A percentile compares a stretch with the other conserved stretches of the same genome.
phyloP scores from a whole-genome alignment of 2,329 filamentous ascomycete genomes.

The Tolypocladium ovalisporum region DNA sequence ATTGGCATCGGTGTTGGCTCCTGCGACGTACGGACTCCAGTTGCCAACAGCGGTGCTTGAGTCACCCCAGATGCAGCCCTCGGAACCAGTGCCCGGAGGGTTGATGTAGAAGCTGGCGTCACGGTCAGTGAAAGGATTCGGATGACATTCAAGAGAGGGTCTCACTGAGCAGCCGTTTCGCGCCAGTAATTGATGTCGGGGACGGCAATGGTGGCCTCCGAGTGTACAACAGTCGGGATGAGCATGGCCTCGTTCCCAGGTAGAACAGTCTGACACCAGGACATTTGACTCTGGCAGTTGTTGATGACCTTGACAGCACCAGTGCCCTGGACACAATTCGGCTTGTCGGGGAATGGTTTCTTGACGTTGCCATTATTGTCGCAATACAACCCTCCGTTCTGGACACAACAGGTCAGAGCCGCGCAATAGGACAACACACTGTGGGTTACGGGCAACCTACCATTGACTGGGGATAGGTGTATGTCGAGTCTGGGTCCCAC shows the following conservation, averaged over 20 bases:
- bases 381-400: constrained; percentile 69
- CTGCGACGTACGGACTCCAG: constrained; percentile 68
- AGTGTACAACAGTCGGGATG: constrained; percentile 60
- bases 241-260: constrained; percentile 76
- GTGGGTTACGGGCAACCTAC: constrained; percentile 34
- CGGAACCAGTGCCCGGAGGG: constrained; percentile 52
- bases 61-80: constrained; percentile 64
- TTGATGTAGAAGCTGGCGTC: constrained; percentile 66
- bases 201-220: constrained; percentile 51
- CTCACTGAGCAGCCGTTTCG: constrained; percentile 63
- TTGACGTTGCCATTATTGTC: constrained; percentile 52
- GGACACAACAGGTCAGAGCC: not conserved
- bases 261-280: constrained; percentile 71
- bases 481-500: constrained; percentile 63
- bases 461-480: constrained; percentile 61
- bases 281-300: constrained; percentile 48
- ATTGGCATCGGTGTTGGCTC: constrained; percentile 55
- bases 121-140: constrained; percentile 7
- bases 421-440: not conserved
- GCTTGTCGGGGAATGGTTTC: constrained; percentile 57
- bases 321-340: constrained; percentile 60
- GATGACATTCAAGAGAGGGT: constrained; percentile 9
- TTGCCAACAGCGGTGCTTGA: constrained; percentile 54
- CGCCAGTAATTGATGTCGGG: constrained; percentile 62
- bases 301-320: constrained; percentile 57